Percentiles rank a stretch among this genome's conserved stretches.
Conservation (phyloP, 2,329 filamentous ascomycete species). For the Verticillium nubilum region DNA sequence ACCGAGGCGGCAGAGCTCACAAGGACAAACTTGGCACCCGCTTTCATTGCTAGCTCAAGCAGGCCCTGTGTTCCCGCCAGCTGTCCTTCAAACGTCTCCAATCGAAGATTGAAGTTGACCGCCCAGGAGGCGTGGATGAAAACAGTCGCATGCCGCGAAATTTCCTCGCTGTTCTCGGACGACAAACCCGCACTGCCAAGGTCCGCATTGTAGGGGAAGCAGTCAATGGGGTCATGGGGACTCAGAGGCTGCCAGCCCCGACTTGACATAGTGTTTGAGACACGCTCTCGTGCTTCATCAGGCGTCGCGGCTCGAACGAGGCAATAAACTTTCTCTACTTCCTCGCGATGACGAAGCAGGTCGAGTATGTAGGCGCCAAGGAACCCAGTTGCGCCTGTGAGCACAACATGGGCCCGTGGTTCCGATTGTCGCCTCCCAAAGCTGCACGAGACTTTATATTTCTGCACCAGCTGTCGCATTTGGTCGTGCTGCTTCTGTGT, state of each 20-base stretch:
- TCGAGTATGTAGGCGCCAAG: slow-evolving; percentile 28
- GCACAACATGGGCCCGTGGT: slow-evolving; percentile 15
- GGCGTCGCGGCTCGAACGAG: slow-evolving; percentile 23
- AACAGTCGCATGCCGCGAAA: slow-evolving; percentile 8
- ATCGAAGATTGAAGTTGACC: slow-evolving; percentile 13
- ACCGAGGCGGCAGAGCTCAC: slow-evolving; percentile 6
- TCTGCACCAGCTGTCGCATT: background rate
- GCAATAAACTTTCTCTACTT: slow-evolving; percentile 30
- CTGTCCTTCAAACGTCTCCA: slow-evolving; percentile 13
- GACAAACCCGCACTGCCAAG: background rate
- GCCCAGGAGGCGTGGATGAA: slow-evolving; percentile 14
- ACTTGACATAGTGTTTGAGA: background rate
- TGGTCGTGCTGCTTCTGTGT: background rate
- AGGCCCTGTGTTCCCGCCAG: slow-evolving; percentile 9
- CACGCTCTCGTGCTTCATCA: background rate
- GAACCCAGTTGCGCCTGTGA: slow-evolving; percentile 29
- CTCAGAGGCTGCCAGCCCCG: background rate
- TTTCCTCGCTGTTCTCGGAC: background rate
- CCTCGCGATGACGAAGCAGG: slow-evolving; percentile 19
- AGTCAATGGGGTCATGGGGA: background rate
- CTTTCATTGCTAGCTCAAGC: slow-evolving; percentile 4
- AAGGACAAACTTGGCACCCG: background rate
- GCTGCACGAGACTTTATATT: background rate
- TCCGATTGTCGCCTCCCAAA: background rate
- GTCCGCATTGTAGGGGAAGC: background rate